Conservation (phyloP, 257 asterid genomes). For the Anisodus acutangulus region DNA sequence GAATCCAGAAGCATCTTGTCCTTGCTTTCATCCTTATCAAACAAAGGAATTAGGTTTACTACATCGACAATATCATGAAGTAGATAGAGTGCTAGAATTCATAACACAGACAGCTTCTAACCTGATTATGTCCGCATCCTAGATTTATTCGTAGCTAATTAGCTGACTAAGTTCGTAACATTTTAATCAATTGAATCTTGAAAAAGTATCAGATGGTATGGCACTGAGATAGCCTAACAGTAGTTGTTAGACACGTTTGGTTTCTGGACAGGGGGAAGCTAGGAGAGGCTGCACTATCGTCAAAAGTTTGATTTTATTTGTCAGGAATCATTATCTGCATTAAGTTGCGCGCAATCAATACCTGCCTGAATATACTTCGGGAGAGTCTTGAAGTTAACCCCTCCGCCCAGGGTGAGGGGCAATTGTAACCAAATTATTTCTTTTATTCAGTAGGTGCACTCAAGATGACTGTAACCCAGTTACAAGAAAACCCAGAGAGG, state of each 20-base stretch:
- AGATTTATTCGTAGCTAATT: neutral
- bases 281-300: neutral
- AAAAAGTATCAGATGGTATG: neutral
- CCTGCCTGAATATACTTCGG: constrained; percentile 18
- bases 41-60: constrained; percentile 40
- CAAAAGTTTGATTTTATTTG: neutral
- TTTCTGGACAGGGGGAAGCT: neutral
- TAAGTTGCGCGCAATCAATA: neutral
- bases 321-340: neutral
- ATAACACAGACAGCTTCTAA: neutral
- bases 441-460: neutral
- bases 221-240: neutral
- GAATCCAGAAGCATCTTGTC: constrained; percentile 86
- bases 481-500: neutral
- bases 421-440: neutral
- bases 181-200: neutral
- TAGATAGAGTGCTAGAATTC: constrained; percentile 21
- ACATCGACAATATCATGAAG: constrained; percentile 23
- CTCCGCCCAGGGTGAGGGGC: neutral
- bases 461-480: constrained; percentile 12
- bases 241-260: neutral
- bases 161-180: neutral
- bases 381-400: constrained; percentile 16
- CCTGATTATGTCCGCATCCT: neutral
- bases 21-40: constrained; percentile 67